Evolutionary conservation across 1,284 basidiomycete species (phyloP).

Genomic region (Pseudozyma hubeiensis): DNA sequence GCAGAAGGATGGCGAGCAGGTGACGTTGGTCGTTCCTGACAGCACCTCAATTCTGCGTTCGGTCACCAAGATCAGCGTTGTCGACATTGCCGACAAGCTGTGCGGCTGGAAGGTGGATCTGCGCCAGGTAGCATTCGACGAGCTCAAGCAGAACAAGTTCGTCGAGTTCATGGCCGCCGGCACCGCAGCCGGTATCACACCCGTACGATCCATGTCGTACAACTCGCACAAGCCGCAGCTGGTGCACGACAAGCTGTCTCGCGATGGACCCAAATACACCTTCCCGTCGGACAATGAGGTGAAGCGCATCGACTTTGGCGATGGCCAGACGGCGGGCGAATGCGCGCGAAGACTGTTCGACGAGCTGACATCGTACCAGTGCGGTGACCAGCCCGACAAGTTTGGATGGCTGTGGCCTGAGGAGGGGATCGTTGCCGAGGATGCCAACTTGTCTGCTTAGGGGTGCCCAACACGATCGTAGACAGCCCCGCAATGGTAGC

Average conservation of each 20-base stretch:
- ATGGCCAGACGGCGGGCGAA: conserved; percentile 67
- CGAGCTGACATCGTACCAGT: conserved; percentile 56
- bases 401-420: conserved; percentile 67
- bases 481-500: too few species aligned
- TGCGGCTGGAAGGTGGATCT: conserved; percentile 68
- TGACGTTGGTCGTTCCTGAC: conserved; percentile 52
- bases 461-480: background rate
- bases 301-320: conserved; percentile 65
- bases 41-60: conserved; percentile 52
- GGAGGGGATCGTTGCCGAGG: conserved; percentile 64
- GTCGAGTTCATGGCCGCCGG: conserved; percentile 64
- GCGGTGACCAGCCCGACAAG: conserved; percentile 59
- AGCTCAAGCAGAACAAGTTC: conserved; percentile 54
- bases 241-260: conserved; percentile 36
- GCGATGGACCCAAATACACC: conserved; percentile 48
- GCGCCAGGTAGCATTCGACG: conserved; percentile 63
- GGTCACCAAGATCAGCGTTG: conserved; percentile 58
- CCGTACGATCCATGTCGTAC: conserved; percentile 68
- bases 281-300: conserved; percentile 52
- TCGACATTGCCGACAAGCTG: conserved; percentile 61
- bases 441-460: conserved; percentile 33
- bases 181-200: conserved; percentile 67
- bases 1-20: conserved; percentile 31
- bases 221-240: conserved; percentile 55
- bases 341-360: conserved; percentile 43